A percentile compares a stretch with the other conserved stretches of the same genome.
Conservation (phyloP, 257 asterid genomes). For the Mentha longifolia region DNA sequence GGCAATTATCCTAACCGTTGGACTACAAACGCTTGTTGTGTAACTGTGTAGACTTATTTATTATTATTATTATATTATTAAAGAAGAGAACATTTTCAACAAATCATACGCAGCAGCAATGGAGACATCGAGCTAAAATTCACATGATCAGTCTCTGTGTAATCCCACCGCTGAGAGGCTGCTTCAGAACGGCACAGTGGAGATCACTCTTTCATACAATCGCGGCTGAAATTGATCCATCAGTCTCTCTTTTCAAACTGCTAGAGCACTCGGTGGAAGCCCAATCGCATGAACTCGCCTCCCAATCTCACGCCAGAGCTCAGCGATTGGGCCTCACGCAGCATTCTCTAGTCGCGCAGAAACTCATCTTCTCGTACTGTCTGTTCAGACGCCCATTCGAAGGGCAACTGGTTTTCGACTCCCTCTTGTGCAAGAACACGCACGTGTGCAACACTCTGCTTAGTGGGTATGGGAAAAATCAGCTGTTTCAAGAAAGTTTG, state of each 20-base stretch:
- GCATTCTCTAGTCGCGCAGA: constrained; percentile 54
- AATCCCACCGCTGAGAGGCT: constrained; percentile 31
- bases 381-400: constrained; percentile 41
- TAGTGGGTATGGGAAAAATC: constrained; percentile 56
- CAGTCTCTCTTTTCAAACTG: constrained; percentile 43
- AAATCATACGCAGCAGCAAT: neutral
- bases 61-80: too few relatives aligned
- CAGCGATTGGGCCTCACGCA: constrained; percentile 56
- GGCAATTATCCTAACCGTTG: constrained; percentile 96
- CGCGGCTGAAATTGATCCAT: constrained; percentile 35
- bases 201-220: constrained; percentile 26
- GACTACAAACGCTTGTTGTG: constrained; percentile 68
- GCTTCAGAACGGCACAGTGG: constrained; percentile 21
- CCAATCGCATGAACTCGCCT: constrained; percentile 45
- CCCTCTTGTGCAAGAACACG: constrained; percentile 43
- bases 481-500: constrained; percentile 43
- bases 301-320: constrained; percentile 52
- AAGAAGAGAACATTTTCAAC: too few relatives aligned
- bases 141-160: constrained; percentile 44
- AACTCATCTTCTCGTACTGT: constrained; percentile 58
- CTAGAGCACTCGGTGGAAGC: constrained; percentile 47
- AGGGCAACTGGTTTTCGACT: constrained; percentile 48
- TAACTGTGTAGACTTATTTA: rapidly evolving
- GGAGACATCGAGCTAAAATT: constrained; percentile 9
- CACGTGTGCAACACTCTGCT: constrained; percentile 63